A percentile compares a stretch with the other conserved stretches of the same genome.
These are phyloP conservation scores for Cetraspora pellucida DNA, from an alignment of 192 early-diverging fungal species.

Conservation along the genomic window DNA sequence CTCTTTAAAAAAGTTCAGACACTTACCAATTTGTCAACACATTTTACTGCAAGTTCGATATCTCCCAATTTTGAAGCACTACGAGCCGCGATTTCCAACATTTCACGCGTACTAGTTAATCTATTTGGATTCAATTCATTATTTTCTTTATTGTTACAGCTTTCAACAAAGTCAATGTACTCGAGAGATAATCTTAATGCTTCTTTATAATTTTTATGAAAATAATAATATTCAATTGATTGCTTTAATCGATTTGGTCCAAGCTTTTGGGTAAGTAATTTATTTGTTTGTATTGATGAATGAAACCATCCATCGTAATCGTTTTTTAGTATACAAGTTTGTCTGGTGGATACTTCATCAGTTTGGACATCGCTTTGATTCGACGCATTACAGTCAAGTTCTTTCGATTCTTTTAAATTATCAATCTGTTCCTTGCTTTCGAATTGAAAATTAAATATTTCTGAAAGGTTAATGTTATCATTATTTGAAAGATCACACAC, in stretches of 20 bases:
- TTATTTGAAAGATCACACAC: background rate
- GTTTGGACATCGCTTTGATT: background rate
- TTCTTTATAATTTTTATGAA: constrained; percentile 4
- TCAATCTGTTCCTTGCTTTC: background rate
- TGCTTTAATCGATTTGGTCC: background rate
- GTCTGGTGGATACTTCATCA: background rate
- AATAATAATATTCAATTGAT: constrained; percentile 25
- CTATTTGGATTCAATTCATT: background rate
- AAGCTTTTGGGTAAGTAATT: background rate
- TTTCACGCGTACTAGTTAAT: constrained; percentile 14
- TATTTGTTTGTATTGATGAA: background rate
- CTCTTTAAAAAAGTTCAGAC: background rate
- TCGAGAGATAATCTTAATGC: background rate
- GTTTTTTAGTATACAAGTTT: background rate
- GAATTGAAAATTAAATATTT: background rate
- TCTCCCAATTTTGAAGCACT: constrained; percentile 14
- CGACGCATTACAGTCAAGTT: background rate
- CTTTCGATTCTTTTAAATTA: background rate
- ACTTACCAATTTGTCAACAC: constrained; percentile 11
- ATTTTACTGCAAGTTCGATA: constrained; percentile 1
- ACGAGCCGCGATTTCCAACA: constrained; percentile 12
- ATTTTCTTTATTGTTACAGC: background rate
- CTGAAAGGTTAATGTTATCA: background rate
- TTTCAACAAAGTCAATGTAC: constrained; percentile 21
- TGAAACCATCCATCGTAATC: constrained; percentile 1